phyloP scores from a whole-genome alignment of 768 basidiomycete genomes.

The Podaxis carcinomalis region DNA sequence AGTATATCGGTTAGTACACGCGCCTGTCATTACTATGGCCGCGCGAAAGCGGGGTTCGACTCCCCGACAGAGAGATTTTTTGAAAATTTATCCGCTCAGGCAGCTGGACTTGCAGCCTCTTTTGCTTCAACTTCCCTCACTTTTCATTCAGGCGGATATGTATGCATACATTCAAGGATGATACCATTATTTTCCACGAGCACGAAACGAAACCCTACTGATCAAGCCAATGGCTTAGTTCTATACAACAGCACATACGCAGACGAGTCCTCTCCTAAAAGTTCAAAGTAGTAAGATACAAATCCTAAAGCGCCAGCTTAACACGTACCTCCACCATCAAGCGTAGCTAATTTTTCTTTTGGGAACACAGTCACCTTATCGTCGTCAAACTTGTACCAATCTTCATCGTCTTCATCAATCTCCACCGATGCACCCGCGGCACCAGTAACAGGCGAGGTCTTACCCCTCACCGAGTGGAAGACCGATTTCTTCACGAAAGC shows the following conservation, averaged over 20 bases:
- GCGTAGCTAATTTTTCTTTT: conserved; percentile 73
- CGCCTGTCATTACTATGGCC: conserved; percentile 13
- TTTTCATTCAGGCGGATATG: background rate
- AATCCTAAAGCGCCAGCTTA: conserved; percentile 75
- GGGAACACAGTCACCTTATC: conserved; percentile 88
- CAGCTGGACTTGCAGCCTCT: too few species aligned
- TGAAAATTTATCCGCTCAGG: background rate
- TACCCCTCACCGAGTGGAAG: conserved; percentile 42
- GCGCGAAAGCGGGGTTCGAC: conserved; percentile 19
- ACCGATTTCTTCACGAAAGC: conserved; percentile 82
- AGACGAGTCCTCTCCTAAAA: conserved; percentile 50
- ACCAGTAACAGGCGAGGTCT: conserved; percentile 14
- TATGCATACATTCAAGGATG: background rate
- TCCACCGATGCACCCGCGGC: conserved; percentile 24
- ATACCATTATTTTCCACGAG: background rate
- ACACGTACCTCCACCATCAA: conserved; percentile 73
- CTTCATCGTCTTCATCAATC: conserved; percentile 63
- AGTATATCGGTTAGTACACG: conserved; percentile 15
- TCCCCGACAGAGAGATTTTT: conserved; percentile 16
- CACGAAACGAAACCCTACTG: too few species aligned
- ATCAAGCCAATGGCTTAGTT: conserved; percentile 8
- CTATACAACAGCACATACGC: conserved; percentile 17
- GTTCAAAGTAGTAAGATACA: conserved; percentile 65
- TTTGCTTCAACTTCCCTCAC: background rate
- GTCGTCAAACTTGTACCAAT: conserved; percentile 97